Evolutionary conservation across 2,329 filamentous ascomycete species (phyloP), one percentile per base, ranked within the genome.

Genomic region (Ciborinia camelliae): DNA sequence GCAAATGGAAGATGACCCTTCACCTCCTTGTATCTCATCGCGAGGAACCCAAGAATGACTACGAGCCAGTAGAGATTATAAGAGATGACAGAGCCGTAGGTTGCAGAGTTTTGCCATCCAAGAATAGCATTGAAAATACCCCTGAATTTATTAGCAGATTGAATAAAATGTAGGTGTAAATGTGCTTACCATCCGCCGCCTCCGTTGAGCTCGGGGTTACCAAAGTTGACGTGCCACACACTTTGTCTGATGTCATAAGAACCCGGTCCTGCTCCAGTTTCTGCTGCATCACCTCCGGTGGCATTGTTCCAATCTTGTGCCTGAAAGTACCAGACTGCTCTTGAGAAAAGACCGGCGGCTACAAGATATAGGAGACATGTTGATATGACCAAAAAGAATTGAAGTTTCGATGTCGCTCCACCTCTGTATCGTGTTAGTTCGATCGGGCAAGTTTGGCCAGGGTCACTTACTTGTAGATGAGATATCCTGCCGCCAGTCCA

Each of bases 21-120:
- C 65, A 76, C 78, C 78, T 95, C 91, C 68, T 83, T 83, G 78
- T 86, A 91, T 50, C 88, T 82, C 81, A 94, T 82, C 41, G 79
- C 69, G 18, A 86, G 67, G 74, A 94, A 90, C 6, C 82, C 82
- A 20, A 81, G 67, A 64, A 92, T 91, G 69, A 91, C 82, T 10
- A 80, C 81, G 59, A 95, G 77, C 92, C 92, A 97, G 79, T 96
- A 96, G 20, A 94, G 65, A 75, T 95, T 96, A 79, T 96, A 96
- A 1, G 90, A 87, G 68, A 96, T 86, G 68, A 96, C 89, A 1
- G 90, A 93, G 60, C 92, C 91, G 72, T 94, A 92, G 1, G 92
- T 96, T 6, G 90, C 92, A 15, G 90, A 91, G 79, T 96, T 96
- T 67, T 87, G 85, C 92, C 92, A 97, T 65, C 92, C 92, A 14